A percentile compares a stretch with the other conserved stretches of the same genome.
Evolutionary conservation across 2,329 filamentous ascomycete species (phyloP).

Genomic region (Fusarium irregulare): DNA sequence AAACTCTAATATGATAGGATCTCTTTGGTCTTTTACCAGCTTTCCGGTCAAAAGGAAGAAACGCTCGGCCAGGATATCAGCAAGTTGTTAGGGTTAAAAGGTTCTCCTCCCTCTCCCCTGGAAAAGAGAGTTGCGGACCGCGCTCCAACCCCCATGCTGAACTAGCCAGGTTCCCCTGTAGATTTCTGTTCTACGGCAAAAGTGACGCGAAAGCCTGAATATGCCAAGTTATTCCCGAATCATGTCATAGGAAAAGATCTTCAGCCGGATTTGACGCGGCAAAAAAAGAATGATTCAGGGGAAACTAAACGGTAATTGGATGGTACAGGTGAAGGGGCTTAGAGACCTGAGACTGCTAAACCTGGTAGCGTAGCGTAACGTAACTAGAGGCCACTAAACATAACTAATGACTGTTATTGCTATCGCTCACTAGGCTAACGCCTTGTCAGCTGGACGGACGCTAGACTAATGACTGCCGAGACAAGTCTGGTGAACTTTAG

Average conservation of each 20-base stretch:
- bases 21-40: neutral
- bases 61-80: neutral
- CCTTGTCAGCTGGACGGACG: neutral
- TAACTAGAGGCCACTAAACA: neutral
- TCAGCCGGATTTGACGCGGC: slow-evolving; percentile 3
- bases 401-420: slow-evolving; percentile 1
- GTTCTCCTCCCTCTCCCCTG: neutral
- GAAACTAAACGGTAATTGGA: slow-evolving; percentile 7
- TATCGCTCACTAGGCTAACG: neutral
- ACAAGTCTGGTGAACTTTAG: neutral
- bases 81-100: neutral
- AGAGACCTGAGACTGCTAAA: neutral
- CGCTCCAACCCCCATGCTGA: neutral
- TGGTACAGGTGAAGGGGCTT: neutral
- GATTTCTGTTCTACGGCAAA: neutral
- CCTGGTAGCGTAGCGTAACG: neutral
- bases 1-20: neutral
- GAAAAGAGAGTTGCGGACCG: neutral
- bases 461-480: neutral
- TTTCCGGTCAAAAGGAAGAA: neutral
- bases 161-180: neutral
- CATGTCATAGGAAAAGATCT: neutral
- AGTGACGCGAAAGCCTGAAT: neutral
- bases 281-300: slow-evolving; percentile 6
- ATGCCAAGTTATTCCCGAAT: slow-evolving; percentile 4